These are phyloP conservation scores for Suhomyces yuchorum DNA, from an alignment of 1,139 yeast species.

Conservation along the genomic window DNA sequence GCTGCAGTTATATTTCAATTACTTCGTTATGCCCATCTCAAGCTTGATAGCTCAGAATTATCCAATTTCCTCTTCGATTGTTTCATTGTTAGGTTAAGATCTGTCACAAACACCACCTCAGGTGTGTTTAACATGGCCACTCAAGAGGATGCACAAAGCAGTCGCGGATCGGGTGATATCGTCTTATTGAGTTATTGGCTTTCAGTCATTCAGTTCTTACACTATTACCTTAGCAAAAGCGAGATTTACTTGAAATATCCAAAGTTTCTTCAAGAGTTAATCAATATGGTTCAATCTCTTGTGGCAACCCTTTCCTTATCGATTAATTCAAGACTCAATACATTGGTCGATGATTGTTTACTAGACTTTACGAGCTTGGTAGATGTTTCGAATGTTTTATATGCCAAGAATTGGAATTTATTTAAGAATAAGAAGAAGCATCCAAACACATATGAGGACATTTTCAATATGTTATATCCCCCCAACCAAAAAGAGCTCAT, in stretches of 20 bases:
- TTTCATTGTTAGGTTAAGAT: slow-evolving; percentile 61
- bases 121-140: slow-evolving; percentile 56
- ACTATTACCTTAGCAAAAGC: slow-evolving; percentile 62
- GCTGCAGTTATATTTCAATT: slow-evolving; percentile 71
- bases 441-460: slow-evolving; percentile 63
- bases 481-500: slow-evolving; percentile 62
- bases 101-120: slow-evolving; percentile 59
- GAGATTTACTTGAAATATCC: slow-evolving; percentile 58
- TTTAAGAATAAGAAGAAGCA: slow-evolving; percentile 56
- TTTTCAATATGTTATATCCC: slow-evolving; percentile 68
- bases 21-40: slow-evolving; percentile 61
- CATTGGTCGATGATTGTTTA: slow-evolving; percentile 62
- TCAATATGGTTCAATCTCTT: slow-evolving; percentile 59
- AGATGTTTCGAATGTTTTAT: slow-evolving; percentile 59
- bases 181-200: slow-evolving; percentile 75
- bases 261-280: slow-evolving; percentile 57
- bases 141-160: slow-evolving; percentile 23
- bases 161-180: slow-evolving; percentile 58
- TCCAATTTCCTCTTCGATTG: slow-evolving; percentile 62
- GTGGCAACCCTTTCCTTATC: slow-evolving; percentile 66
- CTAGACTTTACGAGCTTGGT: slow-evolving; percentile 66
- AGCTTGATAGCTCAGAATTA: slow-evolving; percentile 53
- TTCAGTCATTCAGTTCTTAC: slow-evolving; percentile 64
- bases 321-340: slow-evolving; percentile 59
- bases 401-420: slow-evolving; percentile 76